Evolutionary conservation across 1,284 basidiomycete genomes (phyloP).

Genomic region (Boletus albobrunnescens): DNA sequence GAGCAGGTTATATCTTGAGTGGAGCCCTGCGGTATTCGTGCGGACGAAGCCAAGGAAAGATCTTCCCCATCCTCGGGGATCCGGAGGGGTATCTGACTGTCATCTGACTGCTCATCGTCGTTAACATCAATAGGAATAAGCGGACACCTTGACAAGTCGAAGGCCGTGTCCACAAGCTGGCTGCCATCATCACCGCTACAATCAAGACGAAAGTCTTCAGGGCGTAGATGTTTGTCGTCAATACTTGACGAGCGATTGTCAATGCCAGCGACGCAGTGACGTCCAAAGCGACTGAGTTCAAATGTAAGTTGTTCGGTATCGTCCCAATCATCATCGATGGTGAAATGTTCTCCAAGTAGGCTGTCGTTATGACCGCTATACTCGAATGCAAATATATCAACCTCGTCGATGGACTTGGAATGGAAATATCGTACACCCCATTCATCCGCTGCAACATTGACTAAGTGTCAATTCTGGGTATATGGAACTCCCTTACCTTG

Average conservation of each 20-base stretch:
- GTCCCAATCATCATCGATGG: constrained; percentile 23
- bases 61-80: constrained; percentile 28
- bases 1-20: neutral
- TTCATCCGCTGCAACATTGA: constrained; percentile 24
- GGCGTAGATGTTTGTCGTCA: constrained; percentile 5
- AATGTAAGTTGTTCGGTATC: constrained; percentile 23
- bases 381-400: constrained; percentile 26
- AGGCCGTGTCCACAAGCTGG: constrained; percentile 12
- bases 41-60: constrained; percentile 10
- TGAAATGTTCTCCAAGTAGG: constrained; percentile 26
- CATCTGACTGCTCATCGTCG: constrained; percentile 31
- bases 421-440: constrained; percentile 28
- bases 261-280: neutral
- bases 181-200: constrained; percentile 1
- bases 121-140: constrained; percentile 26
- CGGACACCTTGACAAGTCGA: constrained; percentile 24
- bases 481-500: constrained; percentile 16
- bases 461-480: constrained; percentile 9
- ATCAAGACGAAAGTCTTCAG: constrained; percentile 11
- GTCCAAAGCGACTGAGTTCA: constrained; percentile 18
- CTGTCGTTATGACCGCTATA: constrained; percentile 25
- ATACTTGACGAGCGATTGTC: neutral
- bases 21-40: neutral
- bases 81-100: constrained; percentile 21
- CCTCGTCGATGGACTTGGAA: constrained; percentile 10